A percentile compares a stretch with the other conserved stretches of the same genome.
Conservation (phyloP, 1,139 yeast species). For the Suhomyces panamericanus region DNA sequence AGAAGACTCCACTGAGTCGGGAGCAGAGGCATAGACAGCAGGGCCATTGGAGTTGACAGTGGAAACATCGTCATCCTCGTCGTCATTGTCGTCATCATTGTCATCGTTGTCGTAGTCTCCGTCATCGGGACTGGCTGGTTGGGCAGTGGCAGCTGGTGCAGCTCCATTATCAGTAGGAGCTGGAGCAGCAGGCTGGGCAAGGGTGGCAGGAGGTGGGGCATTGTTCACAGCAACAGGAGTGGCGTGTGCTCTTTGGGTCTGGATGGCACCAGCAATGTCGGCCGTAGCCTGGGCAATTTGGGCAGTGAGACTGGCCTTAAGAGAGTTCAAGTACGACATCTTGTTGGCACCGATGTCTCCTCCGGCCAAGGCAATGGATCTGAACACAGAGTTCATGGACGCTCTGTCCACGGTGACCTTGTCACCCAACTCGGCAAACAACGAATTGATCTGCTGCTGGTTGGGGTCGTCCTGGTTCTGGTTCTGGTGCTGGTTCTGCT, state of each 20-base stretch:
- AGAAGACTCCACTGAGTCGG: too few species aligned
- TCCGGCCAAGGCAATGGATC: conserved; percentile 1
- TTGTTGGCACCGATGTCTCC: conserved; percentile 1
- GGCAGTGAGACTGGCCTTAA: neutral
- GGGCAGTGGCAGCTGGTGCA: neutral
- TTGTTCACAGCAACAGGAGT: too few species aligned
- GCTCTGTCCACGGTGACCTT: conserved; percentile 1
- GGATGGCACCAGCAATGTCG: neutral
- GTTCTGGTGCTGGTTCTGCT: neutral
- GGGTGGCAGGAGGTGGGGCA: too few species aligned
- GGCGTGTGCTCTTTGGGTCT: too few species aligned
- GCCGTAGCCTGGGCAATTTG: neutral
- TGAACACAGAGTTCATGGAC: conserved; percentile 1
- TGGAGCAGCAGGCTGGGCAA: neutral
- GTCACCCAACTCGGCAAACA: neutral
- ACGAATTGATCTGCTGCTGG: neutral
- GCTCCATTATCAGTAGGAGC: neutral
- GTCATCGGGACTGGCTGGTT: neutral
- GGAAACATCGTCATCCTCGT: too few species aligned
- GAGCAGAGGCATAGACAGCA: neutral
- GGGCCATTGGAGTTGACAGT: neutral
- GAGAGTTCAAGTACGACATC: neutral
- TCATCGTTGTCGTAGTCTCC: too few species aligned
- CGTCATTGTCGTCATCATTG: too few species aligned
- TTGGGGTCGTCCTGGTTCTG: neutral